Evolutionary conservation across 2,329 filamentous ascomycete genomes (phyloP), one percentile per base, ranked within the genome.

Genomic region (Botryosphaeria dothidea): DNA sequence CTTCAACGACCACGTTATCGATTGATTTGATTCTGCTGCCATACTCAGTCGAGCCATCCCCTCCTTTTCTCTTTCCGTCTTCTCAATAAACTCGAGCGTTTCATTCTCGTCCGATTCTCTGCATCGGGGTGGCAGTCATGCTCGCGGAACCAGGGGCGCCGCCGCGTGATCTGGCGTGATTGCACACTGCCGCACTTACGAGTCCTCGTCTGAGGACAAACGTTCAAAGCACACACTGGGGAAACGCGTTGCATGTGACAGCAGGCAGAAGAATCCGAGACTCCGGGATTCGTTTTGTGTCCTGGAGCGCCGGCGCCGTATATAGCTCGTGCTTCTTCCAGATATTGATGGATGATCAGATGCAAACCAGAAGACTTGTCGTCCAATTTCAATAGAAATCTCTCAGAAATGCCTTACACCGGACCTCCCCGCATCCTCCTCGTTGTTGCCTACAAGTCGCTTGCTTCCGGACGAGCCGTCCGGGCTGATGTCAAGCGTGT

Each of bases 351-450:
- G n/a, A n/a, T n/a, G n/a, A n/a, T n/a, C n/a, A n/a, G n/a, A n/a
- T n/a, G n/a, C n/a, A n/a, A n/a, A n/a, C n/a, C n/a, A n/a, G n/a
- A n/a, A n/a, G n/a, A n/a, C n/a, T n/a, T n/a, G n/a, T n/a, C n/a
- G n/a, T n/a, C n/a, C n/a, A n/a, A n/a, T n/a, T n/a, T 7, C 19
- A 52, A 17, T 6, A 34, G n/a, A 36, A 7, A 19, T 57, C 27
- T 17, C 6, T 7, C 3, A 23, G 29, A 9, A 43, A 58, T 58
- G 56, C 25, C 27, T 29, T 21, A 58, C 23, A 23, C 38, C 36
- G 56, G 38, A 21, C 56, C 56, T 31, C 34, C 36, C 7, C 38
- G 56, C 25, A 58, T 58, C 38, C 56, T 58, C 38, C 56, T 58
- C 38, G 9, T 58, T 9, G 36, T 45, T 7, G 54, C 54, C 9